These are phyloP conservation scores for Pseudogymnoascus sp. DNA, from an alignment of 2,329 filamentous ascomycete genomes.

Conservation along the genomic window DNA sequence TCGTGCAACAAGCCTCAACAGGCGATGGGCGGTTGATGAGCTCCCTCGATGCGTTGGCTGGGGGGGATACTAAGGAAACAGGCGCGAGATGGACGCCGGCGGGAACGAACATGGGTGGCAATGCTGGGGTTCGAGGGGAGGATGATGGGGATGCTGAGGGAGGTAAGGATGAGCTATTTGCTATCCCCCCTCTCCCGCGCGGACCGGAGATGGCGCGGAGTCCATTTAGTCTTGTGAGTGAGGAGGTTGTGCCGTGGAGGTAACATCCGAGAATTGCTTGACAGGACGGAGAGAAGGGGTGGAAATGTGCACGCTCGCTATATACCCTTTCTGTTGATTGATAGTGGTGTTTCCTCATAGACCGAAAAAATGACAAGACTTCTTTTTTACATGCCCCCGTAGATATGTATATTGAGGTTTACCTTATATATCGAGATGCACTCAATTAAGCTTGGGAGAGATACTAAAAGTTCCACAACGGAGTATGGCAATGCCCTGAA, in stretches of 20 bases:
- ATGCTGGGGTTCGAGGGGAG: constrained; percentile 17
- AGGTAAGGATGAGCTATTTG: constrained; percentile 75
- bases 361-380: not conserved
- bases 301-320: constrained; percentile 10
- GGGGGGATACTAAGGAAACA: constrained; percentile 27
- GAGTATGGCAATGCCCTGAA: too few relatives aligned
- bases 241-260: constrained; percentile 24
- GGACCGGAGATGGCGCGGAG: constrained; percentile 80
- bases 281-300: not conserved
- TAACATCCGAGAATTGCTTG: not conserved
- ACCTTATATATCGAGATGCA: too few relatives aligned
- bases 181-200: constrained; percentile 74
- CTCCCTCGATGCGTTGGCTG: constrained; percentile 29
- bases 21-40: constrained; percentile 18
- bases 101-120: not conserved
- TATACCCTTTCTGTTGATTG: constrained; percentile 12
- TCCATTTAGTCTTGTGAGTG: constrained; percentile 54
- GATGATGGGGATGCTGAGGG: constrained; percentile 37
- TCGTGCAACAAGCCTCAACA: constrained; percentile 17
- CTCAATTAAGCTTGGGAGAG: too few relatives aligned
- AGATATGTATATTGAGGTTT: too few relatives aligned
- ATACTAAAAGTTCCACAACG: too few relatives aligned
- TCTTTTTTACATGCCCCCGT: not conserved
- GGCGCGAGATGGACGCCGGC: not conserved
- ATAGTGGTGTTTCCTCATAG: not conserved